These are phyloP conservation scores for Stentor roeselii DNA, from an alignment of 73 alveolate species.

Conservation along the genomic window DNA sequence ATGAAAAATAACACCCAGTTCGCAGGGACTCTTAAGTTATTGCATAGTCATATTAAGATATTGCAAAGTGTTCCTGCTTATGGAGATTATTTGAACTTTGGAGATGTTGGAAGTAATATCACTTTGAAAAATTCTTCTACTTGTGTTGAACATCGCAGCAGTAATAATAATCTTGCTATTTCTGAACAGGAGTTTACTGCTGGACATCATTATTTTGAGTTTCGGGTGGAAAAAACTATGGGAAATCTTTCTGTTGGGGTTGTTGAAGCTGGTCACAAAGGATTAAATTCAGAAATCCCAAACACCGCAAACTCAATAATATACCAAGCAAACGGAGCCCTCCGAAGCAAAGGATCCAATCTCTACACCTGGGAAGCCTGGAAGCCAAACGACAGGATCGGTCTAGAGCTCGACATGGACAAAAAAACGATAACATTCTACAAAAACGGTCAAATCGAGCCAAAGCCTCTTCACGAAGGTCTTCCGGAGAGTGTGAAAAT, in stretches of 20 bases:
- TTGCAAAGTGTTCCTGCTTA: not conserved
- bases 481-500: not conserved
- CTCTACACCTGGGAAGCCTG: not conserved
- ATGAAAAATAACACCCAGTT: constrained; percentile 6
- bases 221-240: not conserved
- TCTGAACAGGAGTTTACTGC: not conserved
- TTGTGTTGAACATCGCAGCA: not conserved
- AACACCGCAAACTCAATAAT: not conserved
- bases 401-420: constrained; percentile 14
- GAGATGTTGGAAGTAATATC: not conserved
- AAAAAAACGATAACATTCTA: not conserved
- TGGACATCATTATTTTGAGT: constrained; percentile 9
- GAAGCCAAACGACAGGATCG: not conserved
- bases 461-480: not conserved
- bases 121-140: not conserved
- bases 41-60: not conserved
- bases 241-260: not conserved
- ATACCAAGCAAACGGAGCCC: not conserved
- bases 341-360: not conserved
- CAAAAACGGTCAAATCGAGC: constrained; percentile 16
- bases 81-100: not conserved
- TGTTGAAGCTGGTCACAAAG: not conserved
- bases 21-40: not conserved
- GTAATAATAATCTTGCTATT: not conserved
- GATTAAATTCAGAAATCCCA: not conserved